Base-by-base conservation (phyloP, 345 rosid genomes). In the Boechera stricta region DNA sequence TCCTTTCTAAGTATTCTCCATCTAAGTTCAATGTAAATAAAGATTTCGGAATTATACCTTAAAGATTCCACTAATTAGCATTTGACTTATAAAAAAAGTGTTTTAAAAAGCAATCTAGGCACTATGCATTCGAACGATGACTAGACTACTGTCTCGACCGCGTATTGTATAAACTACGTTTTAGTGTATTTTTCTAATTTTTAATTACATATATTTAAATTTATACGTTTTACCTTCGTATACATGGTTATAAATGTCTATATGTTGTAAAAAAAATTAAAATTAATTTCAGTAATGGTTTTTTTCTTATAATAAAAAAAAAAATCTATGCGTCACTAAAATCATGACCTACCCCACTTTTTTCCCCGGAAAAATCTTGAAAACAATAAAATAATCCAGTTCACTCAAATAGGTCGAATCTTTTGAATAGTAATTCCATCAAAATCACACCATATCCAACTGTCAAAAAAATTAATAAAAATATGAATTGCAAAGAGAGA, bases 331-430 rank as follows among this genome's bases (percentile, higher is more conserved):
- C 21, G 58, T 61, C 82, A 72, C 59, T n/a, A 18, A 67, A 73
- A 67, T 61, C 77, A 47, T 73, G 78, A 78, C 73, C 74, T 67
- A 78, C 78, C 71, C 15, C 15, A 77, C 64, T 67, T 67, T 21
- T 54, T 47, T 16, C 55, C 53, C 68, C 74, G 36, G 47, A 57
- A 73, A 78, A 72, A 49, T 66, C 71, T 45, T 77, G 1, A 47
- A 70, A 77, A 55, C 71, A 77, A 55, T 44, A 16, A 26, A 63
- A 75, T 45, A 55, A 9, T 2, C 32, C 15, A 56, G 61, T 77
- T 77, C 67, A 77, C 67, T 64, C 54, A 44, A 53, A 54, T 63
- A 44, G 15, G 75, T 62, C 66, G 38, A 44, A 76, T 68, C 57
- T 61, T 63, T 42, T 36, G 13, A 48, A 59, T 24, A 75, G 67